Conservation (phyloP, 805 yeast species). For the Ogataea siamensis region DNA sequence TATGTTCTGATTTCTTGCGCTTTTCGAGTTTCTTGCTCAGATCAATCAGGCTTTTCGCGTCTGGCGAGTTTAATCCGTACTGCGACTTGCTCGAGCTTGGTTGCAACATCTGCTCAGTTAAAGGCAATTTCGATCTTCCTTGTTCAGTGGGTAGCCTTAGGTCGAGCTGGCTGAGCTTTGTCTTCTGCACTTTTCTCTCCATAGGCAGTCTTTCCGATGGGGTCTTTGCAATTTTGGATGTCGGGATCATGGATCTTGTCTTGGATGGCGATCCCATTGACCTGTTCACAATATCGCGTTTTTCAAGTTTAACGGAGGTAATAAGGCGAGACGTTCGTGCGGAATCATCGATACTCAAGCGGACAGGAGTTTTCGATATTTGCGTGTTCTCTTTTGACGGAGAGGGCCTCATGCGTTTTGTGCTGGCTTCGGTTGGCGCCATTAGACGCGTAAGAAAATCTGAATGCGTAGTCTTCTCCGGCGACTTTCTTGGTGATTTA, state of each 20-base stretch:
- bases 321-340: slow-evolving; percentile 8
- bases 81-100: slow-evolving; percentile 13
- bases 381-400: slow-evolving; percentile 8
- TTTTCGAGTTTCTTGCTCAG: slow-evolving; percentile 22
- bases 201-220: slow-evolving; percentile 9
- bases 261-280: slow-evolving; percentile 10
- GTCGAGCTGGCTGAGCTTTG: slow-evolving; percentile 13
- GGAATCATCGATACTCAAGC: slow-evolving; percentile 7
- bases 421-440: slow-evolving; percentile 29
- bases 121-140: slow-evolving; percentile 19
- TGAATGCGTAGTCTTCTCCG: slow-evolving; percentile 2
- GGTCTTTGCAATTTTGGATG: slow-evolving; percentile 19
- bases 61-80: slow-evolving; percentile 14
- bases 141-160: slow-evolving; percentile 5
- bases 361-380: slow-evolving; percentile 16
- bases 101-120: slow-evolving; percentile 28
- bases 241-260: slow-evolving; percentile 2
- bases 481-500: slow-evolving; percentile 10
- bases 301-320: slow-evolving; percentile 13
- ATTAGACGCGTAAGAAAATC: slow-evolving; percentile 24
- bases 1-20: slow-evolving; percentile 19
- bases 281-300: slow-evolving; percentile 2
- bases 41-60: slow-evolving; percentile 19
- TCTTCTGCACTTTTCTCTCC: slow-evolving; percentile 4
- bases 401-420: slow-evolving; percentile 16